A percentile compares a stretch with the other conserved stretches of the same genome.
Conservation (phyloP, 768 basidiomycete genomes). For the Trametes gibbosa region DNA sequence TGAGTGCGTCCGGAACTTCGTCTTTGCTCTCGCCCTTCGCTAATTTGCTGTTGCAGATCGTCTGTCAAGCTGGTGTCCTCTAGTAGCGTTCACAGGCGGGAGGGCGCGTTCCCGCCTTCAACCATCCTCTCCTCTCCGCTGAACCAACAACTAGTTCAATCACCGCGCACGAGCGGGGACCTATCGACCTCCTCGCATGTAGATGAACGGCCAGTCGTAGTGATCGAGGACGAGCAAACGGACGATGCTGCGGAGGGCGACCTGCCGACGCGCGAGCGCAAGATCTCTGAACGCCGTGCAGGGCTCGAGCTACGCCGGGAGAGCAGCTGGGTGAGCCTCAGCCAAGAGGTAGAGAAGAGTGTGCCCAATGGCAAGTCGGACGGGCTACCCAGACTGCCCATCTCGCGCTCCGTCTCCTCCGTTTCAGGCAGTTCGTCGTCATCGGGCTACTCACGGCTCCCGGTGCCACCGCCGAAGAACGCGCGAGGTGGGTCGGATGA, state of each 20-base stretch:
- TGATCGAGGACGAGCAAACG: constrained; percentile 11
- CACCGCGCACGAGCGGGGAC: constrained; percentile 10
- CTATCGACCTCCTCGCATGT: neutral
- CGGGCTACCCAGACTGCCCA: constrained; percentile 1
- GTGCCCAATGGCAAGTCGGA: constrained; percentile 24
- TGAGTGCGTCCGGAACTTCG: constrained; percentile 5
- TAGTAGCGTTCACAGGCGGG: constrained; percentile 40
- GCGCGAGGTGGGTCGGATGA: constrained; percentile 15
- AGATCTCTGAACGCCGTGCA: constrained; percentile 6
- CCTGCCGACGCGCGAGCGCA: neutral
- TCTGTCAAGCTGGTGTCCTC: constrained; percentile 16
- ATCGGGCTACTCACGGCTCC: constrained; percentile 11
- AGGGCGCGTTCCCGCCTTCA: constrained; percentile 66
- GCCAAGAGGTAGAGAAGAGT: constrained; percentile 6
- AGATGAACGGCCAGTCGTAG: constrained; percentile 5
- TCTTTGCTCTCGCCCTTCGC: neutral
- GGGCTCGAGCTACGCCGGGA: constrained; percentile 24
- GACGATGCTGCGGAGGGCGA: neutral
- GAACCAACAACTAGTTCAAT: constrained; percentile 16
- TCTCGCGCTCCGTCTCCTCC: constrained; percentile 15
- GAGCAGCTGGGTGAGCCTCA: constrained; percentile 31
- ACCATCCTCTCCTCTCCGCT: constrained; percentile 19
- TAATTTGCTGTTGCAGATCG: neutral
- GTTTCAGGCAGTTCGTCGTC: constrained; percentile 9
- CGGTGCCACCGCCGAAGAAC: constrained; percentile 21